A percentile compares a stretch with the other conserved stretches of the same genome.
Conservation (phyloP, 495 filamentous ascomycete species). For the Xylaria telfairii region DNA sequence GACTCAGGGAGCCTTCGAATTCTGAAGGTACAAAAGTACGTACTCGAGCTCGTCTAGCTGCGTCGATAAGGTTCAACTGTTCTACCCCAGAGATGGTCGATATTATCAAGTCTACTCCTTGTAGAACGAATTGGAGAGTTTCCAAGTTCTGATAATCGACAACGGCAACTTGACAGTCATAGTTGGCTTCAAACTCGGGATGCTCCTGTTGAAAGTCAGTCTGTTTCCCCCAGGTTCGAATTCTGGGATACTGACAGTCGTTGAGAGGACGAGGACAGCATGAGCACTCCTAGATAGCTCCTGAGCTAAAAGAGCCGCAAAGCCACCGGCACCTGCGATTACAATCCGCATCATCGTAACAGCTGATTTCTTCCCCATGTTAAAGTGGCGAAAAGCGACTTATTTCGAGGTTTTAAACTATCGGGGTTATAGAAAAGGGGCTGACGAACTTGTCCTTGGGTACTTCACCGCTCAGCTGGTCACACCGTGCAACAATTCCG, state of each 20-base stretch:
- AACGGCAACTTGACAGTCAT: constrained; percentile 64
- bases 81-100: constrained; percentile 70
- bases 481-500: constrained; percentile 29
- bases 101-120: constrained; percentile 75
- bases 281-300: constrained; percentile 65
- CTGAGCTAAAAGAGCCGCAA: constrained; percentile 68
- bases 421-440: constrained; percentile 15
- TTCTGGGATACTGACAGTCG: constrained; percentile 53
- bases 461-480: constrained; percentile 12
- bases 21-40: constrained; percentile 75
- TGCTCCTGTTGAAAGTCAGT: constrained; percentile 40
- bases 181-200: constrained; percentile 49
- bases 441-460: not conserved
- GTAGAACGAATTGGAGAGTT: constrained; percentile 65
- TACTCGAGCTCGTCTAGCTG: constrained; percentile 68
- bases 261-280: constrained; percentile 71
- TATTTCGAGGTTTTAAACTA: not conserved
- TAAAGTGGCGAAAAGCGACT: constrained; percentile 24
- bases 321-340: constrained; percentile 72
- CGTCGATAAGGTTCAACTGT: constrained; percentile 75
- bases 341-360: constrained; percentile 70
- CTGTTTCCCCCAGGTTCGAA: constrained; percentile 31
- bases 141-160: constrained; percentile 67
- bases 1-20: constrained; percentile 66
- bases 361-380: constrained; percentile 46